phyloP scores from a whole-genome alignment of 2,329 filamentous ascomycete species.

The Fusarium haematococcum region DNA sequence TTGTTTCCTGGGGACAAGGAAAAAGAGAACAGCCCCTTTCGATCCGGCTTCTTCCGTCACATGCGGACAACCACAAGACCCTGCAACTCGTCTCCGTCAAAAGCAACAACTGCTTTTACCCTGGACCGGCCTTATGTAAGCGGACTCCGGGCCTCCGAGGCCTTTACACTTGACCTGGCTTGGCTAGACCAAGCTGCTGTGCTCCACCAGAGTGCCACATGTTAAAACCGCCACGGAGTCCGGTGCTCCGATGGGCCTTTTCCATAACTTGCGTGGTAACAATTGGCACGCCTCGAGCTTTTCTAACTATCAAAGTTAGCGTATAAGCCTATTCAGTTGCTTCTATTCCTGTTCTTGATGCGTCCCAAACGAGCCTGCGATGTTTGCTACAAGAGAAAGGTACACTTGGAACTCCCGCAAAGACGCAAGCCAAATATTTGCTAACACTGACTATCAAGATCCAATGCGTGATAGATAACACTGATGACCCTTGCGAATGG shows the following conservation, averaged over 20 bases:
- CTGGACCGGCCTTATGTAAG: neutral
- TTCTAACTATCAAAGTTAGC: neutral
- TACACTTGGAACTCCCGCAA: neutral
- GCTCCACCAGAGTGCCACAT: neutral
- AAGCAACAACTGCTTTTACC: neutral
- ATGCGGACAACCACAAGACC: neutral
- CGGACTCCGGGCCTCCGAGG: neutral
- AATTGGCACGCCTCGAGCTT: neutral
- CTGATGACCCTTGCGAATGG: slow-evolving; percentile 22
- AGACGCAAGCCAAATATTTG: neutral
- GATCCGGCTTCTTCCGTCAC: neutral
- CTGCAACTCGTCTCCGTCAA: neutral
- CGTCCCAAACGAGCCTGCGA: slow-evolving; percentile 13
- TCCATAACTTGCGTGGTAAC: neutral
- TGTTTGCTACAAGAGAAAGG: slow-evolving; percentile 17
- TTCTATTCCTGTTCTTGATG: neutral
- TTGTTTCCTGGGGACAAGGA: neutral
- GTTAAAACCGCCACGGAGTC: neutral
- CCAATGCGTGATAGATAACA: slow-evolving; percentile 17
- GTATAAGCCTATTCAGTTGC: neutral
- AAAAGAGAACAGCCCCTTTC: neutral
- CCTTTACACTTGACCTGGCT: neutral
- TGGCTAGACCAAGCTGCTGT: neutral
- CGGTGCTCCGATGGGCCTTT: neutral
- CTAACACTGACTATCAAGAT: slow-evolving; percentile 12